Percentiles rank a stretch among this genome's conserved stretches.
These are phyloP conservation scores for Phytophthora sojae DNA, from an alignment of 352 stramenopile species.

Conservation along the genomic window DNA sequence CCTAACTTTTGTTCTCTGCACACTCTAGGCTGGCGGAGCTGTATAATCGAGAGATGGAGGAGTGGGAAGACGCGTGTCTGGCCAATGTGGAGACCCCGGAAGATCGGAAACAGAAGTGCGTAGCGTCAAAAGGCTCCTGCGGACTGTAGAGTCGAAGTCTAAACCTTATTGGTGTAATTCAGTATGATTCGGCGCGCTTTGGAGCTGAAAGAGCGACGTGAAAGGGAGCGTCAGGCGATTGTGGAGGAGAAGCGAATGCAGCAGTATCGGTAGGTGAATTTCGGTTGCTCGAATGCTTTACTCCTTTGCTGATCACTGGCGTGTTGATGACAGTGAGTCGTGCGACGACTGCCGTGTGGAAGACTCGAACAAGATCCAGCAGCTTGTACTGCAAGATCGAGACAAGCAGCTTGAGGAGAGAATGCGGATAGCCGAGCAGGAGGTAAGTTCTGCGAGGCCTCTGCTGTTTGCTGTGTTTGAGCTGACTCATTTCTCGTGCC, in stretches of 20 bases:
- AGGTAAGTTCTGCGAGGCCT: conserved; percentile 30
- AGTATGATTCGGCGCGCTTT: conserved; percentile 83
- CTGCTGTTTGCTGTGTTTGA: not conserved
- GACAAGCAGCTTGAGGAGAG: conserved; percentile 70
- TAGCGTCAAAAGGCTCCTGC: not conserved
- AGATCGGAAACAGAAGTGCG: conserved; percentile 80
- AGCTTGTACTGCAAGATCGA: conserved; percentile 66
- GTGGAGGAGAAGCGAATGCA: conserved; percentile 82
- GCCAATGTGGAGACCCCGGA: conserved; percentile 81
- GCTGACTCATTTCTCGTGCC: not conserved
- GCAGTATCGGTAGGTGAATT: conserved; percentile 63
- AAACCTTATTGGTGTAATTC: not conserved
- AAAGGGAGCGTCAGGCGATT: conserved; percentile 62
- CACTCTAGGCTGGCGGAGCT: conserved; percentile 67
- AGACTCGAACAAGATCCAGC: conserved; percentile 71
- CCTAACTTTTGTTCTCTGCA: not conserved
- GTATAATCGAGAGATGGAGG: conserved; percentile 81
- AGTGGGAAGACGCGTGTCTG: conserved; percentile 72
- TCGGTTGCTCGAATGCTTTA: not conserved
- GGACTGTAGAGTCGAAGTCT: not conserved
- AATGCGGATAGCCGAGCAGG: conserved; percentile 49
- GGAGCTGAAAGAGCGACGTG: conserved; percentile 73
- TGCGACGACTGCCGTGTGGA: conserved; percentile 71
- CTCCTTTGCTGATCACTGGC: not conserved
- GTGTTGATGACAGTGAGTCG: conserved; percentile 51